Percentiles rank a stretch among this genome's conserved stretches.
Evolutionary conservation across 495 filamentous ascomycete species (phyloP).

Genomic region (Hyaloscypha bicolor): DNA sequence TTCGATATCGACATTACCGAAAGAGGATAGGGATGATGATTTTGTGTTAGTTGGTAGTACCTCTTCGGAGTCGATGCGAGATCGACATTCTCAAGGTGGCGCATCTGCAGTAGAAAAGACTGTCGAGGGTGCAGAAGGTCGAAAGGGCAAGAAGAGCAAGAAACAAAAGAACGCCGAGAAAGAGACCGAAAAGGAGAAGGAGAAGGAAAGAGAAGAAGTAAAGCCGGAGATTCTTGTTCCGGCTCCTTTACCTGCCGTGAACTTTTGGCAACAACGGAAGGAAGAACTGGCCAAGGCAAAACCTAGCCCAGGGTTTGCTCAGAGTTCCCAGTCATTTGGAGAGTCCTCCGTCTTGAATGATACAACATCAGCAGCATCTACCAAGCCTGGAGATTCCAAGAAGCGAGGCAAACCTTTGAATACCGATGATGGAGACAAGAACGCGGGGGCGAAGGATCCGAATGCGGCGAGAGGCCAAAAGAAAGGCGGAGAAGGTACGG

Average conservation of each 20-base stretch:
- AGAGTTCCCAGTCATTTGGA: conserved; percentile 7
- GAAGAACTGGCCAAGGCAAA: conserved; percentile 73
- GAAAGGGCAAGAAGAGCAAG: conserved; percentile 52
- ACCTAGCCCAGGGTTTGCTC: conserved; percentile 36
- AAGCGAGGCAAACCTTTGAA: conserved; percentile 35
- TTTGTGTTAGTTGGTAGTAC: conserved; percentile 60
- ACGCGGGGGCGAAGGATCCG: conserved; percentile 21
- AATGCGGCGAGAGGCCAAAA: conserved; percentile 47
- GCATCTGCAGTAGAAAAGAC: conserved; percentile 28
- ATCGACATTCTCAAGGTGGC: conserved; percentile 66
- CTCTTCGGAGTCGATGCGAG: conserved; percentile 48
- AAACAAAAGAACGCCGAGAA: conserved; percentile 35
- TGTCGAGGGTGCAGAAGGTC: conserved; percentile 44
- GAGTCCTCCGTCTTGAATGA: conserved; percentile 5
- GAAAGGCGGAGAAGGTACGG: conserved; percentile 55
- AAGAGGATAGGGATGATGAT: conserved; percentile 59
- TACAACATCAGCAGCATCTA: conserved; percentile 1
- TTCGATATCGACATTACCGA: conserved; percentile 64
- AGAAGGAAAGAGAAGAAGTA: conserved; percentile 51
- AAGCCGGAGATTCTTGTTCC: conserved; percentile 70
- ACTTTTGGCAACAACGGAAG: conserved; percentile 79
- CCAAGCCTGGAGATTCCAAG: conserved; percentile 28
- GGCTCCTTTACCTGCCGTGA: conserved; percentile 79
- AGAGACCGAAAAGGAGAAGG: conserved; percentile 37
- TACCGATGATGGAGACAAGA: conserved; percentile 33